Percentiles rank a stretch among this genome's conserved stretches.
phyloP scores from a whole-genome alignment of 1,284 basidiomycete genomes.

The Rhodotorula sp. region DNA sequence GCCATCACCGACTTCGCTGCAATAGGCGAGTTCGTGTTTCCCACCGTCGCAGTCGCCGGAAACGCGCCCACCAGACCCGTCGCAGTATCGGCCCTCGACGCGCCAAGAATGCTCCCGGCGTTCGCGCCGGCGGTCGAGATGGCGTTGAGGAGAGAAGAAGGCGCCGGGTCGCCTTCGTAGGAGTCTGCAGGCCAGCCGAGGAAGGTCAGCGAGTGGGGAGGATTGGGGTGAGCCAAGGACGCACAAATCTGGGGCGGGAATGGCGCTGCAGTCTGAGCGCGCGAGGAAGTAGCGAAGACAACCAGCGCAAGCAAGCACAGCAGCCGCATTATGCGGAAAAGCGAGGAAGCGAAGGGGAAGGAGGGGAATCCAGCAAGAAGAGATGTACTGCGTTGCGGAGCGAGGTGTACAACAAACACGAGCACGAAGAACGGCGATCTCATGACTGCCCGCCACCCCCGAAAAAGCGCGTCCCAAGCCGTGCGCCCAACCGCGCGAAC shows the following conservation, averaged over 20 bases:
- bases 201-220: neutral
- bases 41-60: conserved; percentile 28
- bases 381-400: too few relatives aligned
- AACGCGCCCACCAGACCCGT: conserved; percentile 26
- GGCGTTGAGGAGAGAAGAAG: conserved; percentile 10
- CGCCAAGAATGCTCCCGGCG: conserved; percentile 2
- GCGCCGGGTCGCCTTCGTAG: conserved; percentile 26
- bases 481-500: conserved; percentile 43
- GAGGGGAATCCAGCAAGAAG: neutral
- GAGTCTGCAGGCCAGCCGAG: conserved; percentile 9
- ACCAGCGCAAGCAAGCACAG: neutral
- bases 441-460: conserved; percentile 4
- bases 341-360: neutral
- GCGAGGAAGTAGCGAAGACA: neutral
- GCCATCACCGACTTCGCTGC: conserved; percentile 5
- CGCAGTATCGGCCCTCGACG: conserved; percentile 21
- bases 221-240: neutral
- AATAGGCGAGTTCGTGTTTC: conserved; percentile 14
- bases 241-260: conserved; percentile 16
- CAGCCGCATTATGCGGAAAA: neutral
- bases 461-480: conserved; percentile 43
- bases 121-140: conserved; percentile 29
- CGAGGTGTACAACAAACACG: neutral
- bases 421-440: neutral
- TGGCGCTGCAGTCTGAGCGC: conserved; percentile 15